Evolutionary conservation across 192 early-diverging fungal genomes (phyloP).

Genomic region (Backusella sp.): DNA sequence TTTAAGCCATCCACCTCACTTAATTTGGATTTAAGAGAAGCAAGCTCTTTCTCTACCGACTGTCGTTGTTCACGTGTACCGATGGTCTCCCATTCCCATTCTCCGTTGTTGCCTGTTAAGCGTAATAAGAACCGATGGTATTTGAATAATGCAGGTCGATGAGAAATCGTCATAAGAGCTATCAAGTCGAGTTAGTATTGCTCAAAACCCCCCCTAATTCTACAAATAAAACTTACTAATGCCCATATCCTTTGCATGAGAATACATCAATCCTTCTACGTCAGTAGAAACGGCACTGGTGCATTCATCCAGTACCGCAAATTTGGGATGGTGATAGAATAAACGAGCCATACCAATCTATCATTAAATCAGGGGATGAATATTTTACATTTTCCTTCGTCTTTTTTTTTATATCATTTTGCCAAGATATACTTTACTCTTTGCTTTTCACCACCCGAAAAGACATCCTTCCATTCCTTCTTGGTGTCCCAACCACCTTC

Average conservation of each 20-base stretch:
- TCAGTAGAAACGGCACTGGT: conserved; percentile 87
- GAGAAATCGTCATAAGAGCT: conserved; percentile 90
- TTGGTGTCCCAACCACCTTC: conserved; percentile 90
- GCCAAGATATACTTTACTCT: conserved; percentile 48
- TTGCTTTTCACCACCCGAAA: conserved; percentile 96
- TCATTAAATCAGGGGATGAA: not conserved
- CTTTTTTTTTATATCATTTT: not conserved
- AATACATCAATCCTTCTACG: conserved; percentile 89
- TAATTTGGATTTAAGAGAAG: conserved; percentile 57
- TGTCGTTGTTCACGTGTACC: conserved; percentile 81
- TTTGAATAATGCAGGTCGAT: conserved; percentile 91
- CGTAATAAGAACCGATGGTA: conserved; percentile 93
- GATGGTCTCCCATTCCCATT: conserved; percentile 73
- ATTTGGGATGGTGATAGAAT: conserved; percentile 95
- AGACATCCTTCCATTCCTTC: conserved; percentile 90
- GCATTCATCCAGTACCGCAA: conserved; percentile 97
- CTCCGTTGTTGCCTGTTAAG: conserved; percentile 91
- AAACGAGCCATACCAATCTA: conserved; percentile 92
- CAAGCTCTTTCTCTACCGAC: conserved; percentile 86
- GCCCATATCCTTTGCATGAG: conserved; percentile 73
- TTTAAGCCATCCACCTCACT: conserved; percentile 48
- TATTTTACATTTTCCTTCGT: not conserved
- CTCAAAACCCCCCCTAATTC: too few relatives aligned
- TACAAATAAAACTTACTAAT: conserved; percentile 57
- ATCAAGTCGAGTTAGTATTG: not conserved